Conservation (phyloP, 768 basidiomycete species). For the Rossbeevera mucosa region DNA sequence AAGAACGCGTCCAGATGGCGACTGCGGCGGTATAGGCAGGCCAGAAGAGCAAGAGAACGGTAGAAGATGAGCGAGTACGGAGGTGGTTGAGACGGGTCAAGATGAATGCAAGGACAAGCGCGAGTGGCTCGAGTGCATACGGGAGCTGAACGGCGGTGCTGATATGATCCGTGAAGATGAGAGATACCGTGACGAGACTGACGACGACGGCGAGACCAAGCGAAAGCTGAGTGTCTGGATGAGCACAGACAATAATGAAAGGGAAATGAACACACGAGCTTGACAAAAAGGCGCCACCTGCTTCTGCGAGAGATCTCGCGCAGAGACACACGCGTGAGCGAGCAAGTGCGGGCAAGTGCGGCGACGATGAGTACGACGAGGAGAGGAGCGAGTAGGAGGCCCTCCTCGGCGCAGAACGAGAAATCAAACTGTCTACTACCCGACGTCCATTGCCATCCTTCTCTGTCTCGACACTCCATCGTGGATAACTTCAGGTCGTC, state of each 20-base stretch:
- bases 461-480: conserved; percentile 50
- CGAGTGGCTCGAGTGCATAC: conserved; percentile 56
- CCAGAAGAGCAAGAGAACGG: conserved; percentile 78
- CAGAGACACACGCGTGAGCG: conserved; percentile 22
- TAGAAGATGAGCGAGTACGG: conserved; percentile 64
- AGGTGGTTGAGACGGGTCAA: conserved; percentile 69
- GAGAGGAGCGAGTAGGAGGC: conserved; percentile 52
- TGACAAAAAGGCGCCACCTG: conserved; percentile 48
- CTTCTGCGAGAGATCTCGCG: conserved; percentile 45
- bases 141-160: conserved; percentile 39
- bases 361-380: conserved; percentile 44
- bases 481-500: background rate
- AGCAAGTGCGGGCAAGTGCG: conserved; percentile 36
- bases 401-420: conserved; percentile 80
- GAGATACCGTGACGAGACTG: conserved; percentile 41
- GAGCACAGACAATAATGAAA: background rate
- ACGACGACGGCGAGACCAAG: conserved; percentile 43
- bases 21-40: conserved; percentile 54
- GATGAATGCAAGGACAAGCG: conserved; percentile 42
- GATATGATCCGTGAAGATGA: conserved; percentile 37
- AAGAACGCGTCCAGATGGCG: conserved; percentile 59
- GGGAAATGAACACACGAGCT: conserved; percentile 51
- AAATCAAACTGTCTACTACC: conserved; percentile 61
- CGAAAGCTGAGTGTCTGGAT: conserved; percentile 37
- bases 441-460: conserved; percentile 68